Percentiles rank a stretch among this genome's conserved stretches.
Conservation (phyloP, 257 asterid species). For the Ocimum tenuiflorum region DNA sequence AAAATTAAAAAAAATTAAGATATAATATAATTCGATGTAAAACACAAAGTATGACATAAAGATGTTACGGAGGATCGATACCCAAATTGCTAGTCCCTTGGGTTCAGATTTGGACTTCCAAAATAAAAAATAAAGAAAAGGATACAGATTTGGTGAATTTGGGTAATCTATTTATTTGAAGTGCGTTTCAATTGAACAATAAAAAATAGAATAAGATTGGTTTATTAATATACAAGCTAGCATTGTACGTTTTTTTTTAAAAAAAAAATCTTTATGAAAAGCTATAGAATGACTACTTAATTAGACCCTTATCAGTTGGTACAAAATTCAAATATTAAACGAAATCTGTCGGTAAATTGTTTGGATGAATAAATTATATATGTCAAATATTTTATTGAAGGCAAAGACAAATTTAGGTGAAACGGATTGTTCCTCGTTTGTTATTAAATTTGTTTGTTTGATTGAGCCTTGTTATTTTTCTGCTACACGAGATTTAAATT, state of each 20-base stretch:
- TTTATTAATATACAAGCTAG: slow-evolving; percentile 13
- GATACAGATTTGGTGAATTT: neutral
- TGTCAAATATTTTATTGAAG: neutral
- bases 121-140: no score
- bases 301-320: no score
- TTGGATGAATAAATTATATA: neutral
- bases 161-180: neutral
- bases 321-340: no score
- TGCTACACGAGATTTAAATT: neutral
- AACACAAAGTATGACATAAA: no score
- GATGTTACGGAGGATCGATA: no score
- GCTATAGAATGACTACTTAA: no score
- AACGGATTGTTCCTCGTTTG: slow-evolving; percentile 7
- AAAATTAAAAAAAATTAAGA: no score
- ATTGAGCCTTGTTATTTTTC: neutral
- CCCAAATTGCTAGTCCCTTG: no score
- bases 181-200: neutral
- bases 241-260: neutral
- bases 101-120: no score
- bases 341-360: no score
- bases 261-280: no score
- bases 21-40: no score
- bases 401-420: slow-evolving; percentile 31
- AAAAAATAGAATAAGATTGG: neutral
- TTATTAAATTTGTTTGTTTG: neutral